phyloP scores from a whole-genome alignment of 768 basidiomycete species.

The Phylloporus sp. region DNA sequence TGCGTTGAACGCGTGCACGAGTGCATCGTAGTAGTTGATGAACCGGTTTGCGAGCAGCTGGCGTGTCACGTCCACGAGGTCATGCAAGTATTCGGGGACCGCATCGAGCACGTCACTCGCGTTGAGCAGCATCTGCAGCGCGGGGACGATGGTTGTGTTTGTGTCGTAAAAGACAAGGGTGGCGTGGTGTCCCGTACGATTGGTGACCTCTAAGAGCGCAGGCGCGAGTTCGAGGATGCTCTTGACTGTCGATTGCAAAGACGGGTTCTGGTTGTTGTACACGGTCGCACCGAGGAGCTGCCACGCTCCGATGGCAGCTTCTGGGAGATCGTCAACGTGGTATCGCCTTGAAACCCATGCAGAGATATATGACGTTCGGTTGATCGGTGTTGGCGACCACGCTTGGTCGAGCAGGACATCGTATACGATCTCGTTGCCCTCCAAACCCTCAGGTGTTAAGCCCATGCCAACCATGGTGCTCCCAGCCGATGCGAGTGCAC shows the following conservation, averaged over 20 bases:
- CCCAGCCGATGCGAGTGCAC: slow-evolving; percentile 28
- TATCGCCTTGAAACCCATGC: slow-evolving; percentile 37
- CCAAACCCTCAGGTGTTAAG: slow-evolving; percentile 38
- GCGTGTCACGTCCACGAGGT: slow-evolving; percentile 38
- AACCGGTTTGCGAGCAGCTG: slow-evolving; percentile 39
- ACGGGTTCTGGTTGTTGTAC: slow-evolving; percentile 35
- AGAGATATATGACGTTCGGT: slow-evolving; percentile 30
- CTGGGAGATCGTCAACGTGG: slow-evolving; percentile 23
- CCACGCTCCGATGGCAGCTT: slow-evolving; percentile 33
- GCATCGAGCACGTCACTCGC: slow-evolving; percentile 18
- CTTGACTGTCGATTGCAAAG: slow-evolving; percentile 34
- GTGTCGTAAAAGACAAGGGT: slow-evolving; percentile 38
- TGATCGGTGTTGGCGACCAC: slow-evolving; percentile 34
- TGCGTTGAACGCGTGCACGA: slow-evolving; percentile 29
- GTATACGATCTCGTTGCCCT: slow-evolving; percentile 44
- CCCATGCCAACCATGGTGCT: slow-evolving; percentile 38
- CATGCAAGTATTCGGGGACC: slow-evolving; percentile 35
- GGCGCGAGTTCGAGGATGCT: slow-evolving; percentile 38
- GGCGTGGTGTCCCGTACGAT: slow-evolving; percentile 31
- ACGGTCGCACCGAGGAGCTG: slow-evolving; percentile 34
- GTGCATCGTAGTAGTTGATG: slow-evolving; percentile 30
- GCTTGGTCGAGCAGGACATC: slow-evolving; percentile 40
- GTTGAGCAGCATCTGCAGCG: slow-evolving; percentile 64
- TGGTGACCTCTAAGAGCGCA: slow-evolving; percentile 31
- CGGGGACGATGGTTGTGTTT: slow-evolving; percentile 63